Evolutionary conservation across 2,329 filamentous ascomycete genomes (phyloP).

Genomic region (Drechslerella stenobrocha): DNA sequence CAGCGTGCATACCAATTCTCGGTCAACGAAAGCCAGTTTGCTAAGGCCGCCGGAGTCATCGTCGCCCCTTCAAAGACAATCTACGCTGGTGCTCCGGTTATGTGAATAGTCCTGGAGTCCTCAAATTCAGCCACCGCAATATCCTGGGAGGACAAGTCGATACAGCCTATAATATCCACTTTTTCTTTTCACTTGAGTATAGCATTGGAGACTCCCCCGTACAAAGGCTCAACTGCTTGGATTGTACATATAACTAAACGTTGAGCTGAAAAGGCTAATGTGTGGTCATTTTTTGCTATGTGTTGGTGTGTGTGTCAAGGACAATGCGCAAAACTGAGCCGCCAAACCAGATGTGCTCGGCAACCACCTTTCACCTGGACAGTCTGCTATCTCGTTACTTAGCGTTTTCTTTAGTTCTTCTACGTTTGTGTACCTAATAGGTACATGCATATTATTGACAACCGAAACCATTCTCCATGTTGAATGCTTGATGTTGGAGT

Average conservation of each 20-base stretch:
- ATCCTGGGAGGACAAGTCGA: not conserved
- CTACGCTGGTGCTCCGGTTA: conserved; percentile 35
- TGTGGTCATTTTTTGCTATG: conserved; percentile 2
- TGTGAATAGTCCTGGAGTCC: conserved; percentile 20
- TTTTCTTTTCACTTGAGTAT: not conserved
- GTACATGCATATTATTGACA: not conserved
- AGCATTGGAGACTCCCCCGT: not conserved
- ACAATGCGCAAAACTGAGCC: not conserved
- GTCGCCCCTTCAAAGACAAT: conserved; percentile 44
- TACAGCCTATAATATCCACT: not conserved
- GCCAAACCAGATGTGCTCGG: not conserved
- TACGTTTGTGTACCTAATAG: not conserved
- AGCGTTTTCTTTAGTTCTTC: not conserved
- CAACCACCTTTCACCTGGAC: not conserved
- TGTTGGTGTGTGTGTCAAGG: not conserved
- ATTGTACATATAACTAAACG: not conserved
- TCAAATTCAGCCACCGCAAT: too few species aligned
- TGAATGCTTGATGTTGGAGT: not conserved
- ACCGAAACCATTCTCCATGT: not conserved
- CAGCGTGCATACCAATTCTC: conserved; percentile 72
- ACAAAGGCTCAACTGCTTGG: not conserved
- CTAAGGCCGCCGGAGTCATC: conserved; percentile 40
- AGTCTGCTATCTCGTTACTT: not conserved
- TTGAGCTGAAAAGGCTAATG: not conserved
- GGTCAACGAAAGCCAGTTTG: conserved; percentile 64